Evolutionary conservation across 768 basidiomycete genomes (phyloP).

Genomic region (Coprinopsis cinerea): DNA sequence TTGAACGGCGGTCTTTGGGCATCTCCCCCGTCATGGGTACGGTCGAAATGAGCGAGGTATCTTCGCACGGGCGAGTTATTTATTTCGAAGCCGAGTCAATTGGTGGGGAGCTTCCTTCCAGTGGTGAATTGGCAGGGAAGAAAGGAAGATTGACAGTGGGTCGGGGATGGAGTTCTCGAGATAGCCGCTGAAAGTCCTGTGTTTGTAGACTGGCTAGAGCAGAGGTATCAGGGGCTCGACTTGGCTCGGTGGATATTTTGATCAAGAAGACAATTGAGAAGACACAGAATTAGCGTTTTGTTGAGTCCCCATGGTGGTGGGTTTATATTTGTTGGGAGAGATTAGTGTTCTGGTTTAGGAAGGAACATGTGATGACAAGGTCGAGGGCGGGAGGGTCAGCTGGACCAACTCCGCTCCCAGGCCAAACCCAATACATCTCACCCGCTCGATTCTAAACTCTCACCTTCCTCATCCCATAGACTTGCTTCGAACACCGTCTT

Average conservation of each 20-base stretch:
- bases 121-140: neutral
- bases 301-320: neutral
- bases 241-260: neutral
- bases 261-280: neutral
- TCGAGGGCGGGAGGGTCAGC: slow-evolving; percentile 11
- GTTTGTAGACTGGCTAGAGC: too few relatives aligned
- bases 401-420: slow-evolving; percentile 10
- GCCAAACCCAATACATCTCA: neutral
- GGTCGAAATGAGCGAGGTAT: neutral
- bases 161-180: too few relatives aligned
- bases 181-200: too few relatives aligned
- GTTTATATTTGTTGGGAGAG: neutral
- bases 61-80: neutral
- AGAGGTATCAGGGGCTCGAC: neutral
- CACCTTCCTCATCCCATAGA: slow-evolving; percentile 8
- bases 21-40: neutral
- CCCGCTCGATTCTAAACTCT: neutral
- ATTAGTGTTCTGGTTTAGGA: neutral
- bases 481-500: slow-evolving; percentile 4
- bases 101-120: too few relatives aligned
- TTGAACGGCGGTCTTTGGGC: neutral
- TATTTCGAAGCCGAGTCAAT: too few relatives aligned
- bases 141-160: neutral
- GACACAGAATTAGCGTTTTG: neutral
- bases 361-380: neutral